phyloP scores from a whole-genome alignment of 208 protist species.

The Naegleria fowleri region DNA sequence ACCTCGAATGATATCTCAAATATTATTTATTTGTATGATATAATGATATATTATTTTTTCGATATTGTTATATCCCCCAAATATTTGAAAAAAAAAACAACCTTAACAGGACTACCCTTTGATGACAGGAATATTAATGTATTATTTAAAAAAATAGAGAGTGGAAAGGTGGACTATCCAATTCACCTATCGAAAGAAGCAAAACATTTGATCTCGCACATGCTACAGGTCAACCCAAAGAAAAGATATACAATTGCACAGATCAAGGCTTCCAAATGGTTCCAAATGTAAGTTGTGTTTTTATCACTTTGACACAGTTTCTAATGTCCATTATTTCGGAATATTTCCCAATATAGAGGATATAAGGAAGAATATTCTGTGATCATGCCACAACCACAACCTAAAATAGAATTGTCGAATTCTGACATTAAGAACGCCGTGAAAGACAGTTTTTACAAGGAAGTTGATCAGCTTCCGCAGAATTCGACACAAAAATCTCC shows the following conservation, averaged over 20 bases:
- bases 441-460: neutral
- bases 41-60: too few species aligned
- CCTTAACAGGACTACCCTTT: constrained; percentile 60
- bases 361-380: neutral
- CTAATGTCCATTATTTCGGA: too few species aligned
- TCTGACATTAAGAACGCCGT: neutral
- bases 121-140: constrained; percentile 64
- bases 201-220: neutral
- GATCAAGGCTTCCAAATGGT: neutral
- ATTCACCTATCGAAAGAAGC: neutral
- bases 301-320: too few species aligned
- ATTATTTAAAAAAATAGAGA: constrained; percentile 55
- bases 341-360: too few species aligned
- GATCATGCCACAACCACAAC: neutral
- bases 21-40: too few species aligned
- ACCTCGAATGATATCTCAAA: too few species aligned
- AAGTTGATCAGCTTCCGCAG: neutral
- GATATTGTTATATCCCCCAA: too few species aligned
- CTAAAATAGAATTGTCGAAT: neutral
- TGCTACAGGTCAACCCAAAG: neutral
- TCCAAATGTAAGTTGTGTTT: neutral
- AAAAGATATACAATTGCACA: neutral
- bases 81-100: too few species aligned
- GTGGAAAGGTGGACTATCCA: neutral
- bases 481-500: neutral